A percentile compares a stretch with the other conserved stretches of the same genome.
These are phyloP conservation scores for Xanthoconium separans DNA, from an alignment of 1,284 basidiomycete species.

Conservation along the genomic window DNA sequence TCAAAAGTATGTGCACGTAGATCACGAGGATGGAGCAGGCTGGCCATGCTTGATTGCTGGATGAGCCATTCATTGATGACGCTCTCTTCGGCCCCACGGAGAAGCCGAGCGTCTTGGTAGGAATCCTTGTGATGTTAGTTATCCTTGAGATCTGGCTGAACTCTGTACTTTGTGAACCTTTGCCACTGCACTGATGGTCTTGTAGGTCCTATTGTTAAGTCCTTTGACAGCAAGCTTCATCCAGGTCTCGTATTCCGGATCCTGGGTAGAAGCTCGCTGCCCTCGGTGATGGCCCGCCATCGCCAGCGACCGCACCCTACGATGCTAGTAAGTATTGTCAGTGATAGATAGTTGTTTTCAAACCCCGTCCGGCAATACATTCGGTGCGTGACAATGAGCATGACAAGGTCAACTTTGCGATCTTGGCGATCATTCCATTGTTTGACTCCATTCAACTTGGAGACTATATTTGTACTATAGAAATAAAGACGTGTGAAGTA, in stretches of 20 bases:
- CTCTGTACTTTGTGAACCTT: too few species aligned
- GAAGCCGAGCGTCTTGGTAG: neutral
- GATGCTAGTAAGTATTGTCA: too few species aligned
- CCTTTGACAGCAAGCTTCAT: too few species aligned
- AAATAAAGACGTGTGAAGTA: neutral
- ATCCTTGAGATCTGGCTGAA: too few species aligned
- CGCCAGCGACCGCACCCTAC: neutral
- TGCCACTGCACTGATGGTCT: neutral
- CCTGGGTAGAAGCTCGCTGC: too few species aligned
- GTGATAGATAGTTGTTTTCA: neutral
- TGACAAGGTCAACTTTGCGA: neutral
- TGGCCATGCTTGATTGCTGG: neutral
- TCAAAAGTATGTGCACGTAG: neutral
- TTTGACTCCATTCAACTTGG: slow-evolving; percentile 1
- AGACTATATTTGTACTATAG: neutral
- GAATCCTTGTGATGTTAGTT: too few species aligned
- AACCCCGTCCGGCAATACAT: neutral
- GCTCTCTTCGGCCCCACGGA: neutral
- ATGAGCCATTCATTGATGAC: neutral
- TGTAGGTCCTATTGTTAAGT: neutral
- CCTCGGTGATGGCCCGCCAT: neutral
- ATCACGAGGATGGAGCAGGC: neutral
- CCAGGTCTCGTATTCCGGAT: neutral
- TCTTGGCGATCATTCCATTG: neutral
- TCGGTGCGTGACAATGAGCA: neutral